Evolutionary conservation across 192 early-diverging fungal species (phyloP).

Genomic region (Entomortierella lignicola): DNA sequence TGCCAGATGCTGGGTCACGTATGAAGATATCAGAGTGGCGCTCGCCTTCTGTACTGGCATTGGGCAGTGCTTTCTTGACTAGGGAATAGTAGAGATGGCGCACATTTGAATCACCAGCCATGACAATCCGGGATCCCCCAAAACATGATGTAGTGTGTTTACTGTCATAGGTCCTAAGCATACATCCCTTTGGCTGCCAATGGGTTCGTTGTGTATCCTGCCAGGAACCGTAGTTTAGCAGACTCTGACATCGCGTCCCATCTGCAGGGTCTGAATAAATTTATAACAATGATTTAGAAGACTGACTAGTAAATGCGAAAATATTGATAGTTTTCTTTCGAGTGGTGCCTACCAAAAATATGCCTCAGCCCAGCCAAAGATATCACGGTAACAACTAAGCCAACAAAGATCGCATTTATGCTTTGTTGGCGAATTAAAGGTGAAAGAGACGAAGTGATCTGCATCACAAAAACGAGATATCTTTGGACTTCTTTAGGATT

Average conservation of each 20-base stretch:
- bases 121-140: constrained; percentile 58
- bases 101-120: constrained; percentile 77
- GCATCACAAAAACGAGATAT: constrained; percentile 9
- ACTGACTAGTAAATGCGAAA: no score
- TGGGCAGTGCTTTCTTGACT: constrained; percentile 56
- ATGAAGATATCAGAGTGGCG: constrained; percentile 59
- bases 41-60: constrained; percentile 36
- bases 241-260: constrained; percentile 51
- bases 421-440: not conserved
- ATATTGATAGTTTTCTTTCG: no score
- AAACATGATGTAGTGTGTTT: constrained; percentile 62
- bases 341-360: constrained; percentile 10
- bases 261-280: constrained; percentile 51
- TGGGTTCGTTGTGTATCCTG: constrained; percentile 49
- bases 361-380: constrained; percentile 15
- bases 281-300: not conserved
- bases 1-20: constrained; percentile 25
- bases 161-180: constrained; percentile 64
- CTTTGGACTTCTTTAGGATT: no score
- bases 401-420: constrained; percentile 17
- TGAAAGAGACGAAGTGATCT: constrained; percentile 2
- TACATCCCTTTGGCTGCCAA: constrained; percentile 74
- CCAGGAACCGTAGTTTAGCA: constrained; percentile 67
- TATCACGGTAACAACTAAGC: not conserved
- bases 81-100: constrained; percentile 71